Conservation (phyloP, 139 green algal species). For the Limnomonas spitsbergensis region DNA sequence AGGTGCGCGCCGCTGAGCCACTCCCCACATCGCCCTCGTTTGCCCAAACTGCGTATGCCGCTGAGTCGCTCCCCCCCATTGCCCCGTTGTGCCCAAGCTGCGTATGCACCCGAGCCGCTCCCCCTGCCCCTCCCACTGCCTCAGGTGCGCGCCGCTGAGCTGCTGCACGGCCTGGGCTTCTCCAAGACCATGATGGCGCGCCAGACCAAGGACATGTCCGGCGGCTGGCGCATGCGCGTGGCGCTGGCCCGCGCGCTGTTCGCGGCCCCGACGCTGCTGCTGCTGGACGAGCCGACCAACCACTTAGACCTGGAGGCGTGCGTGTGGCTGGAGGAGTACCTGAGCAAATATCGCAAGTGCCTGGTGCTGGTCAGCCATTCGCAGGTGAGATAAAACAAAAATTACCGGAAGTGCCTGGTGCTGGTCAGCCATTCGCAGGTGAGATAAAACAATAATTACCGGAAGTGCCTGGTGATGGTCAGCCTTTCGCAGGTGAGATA, state of each 20-base stretch:
- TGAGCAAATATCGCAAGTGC: constrained; percentile 87
- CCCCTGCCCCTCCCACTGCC: no score
- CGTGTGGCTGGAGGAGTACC: constrained; percentile 95
- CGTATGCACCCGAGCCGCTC: no score
- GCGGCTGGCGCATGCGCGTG: constrained; percentile 93
- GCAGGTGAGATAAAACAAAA: constrained; percentile 64
- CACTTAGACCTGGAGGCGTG: constrained; percentile 89
- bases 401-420: constrained; percentile 90
- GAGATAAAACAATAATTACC: no score
- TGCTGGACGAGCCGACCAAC: constrained; percentile 78
- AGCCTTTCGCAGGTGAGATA: constrained; percentile 77
- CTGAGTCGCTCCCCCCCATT: no score
- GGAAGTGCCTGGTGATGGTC: constrained; percentile 87
- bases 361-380: constrained; percentile 89
- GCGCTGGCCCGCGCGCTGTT: constrained; percentile 88
- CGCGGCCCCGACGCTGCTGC: constrained; percentile 85
- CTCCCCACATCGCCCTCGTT: no score
- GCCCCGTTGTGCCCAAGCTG: no score
- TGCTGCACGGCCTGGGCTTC: constrained; percentile 82
- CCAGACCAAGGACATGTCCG: constrained; percentile 80
- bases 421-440: constrained; percentile 85
- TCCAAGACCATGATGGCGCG: constrained; percentile 28
- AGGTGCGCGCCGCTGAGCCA: constrained; percentile 51
- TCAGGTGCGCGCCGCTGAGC: constrained; percentile 41
- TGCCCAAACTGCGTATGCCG: no score